A percentile compares a stretch with the other conserved stretches of the same genome.
These are phyloP conservation scores for Fomitopsis serialis DNA, from an alignment of 768 basidiomycete species.

Conservation along the genomic window DNA sequence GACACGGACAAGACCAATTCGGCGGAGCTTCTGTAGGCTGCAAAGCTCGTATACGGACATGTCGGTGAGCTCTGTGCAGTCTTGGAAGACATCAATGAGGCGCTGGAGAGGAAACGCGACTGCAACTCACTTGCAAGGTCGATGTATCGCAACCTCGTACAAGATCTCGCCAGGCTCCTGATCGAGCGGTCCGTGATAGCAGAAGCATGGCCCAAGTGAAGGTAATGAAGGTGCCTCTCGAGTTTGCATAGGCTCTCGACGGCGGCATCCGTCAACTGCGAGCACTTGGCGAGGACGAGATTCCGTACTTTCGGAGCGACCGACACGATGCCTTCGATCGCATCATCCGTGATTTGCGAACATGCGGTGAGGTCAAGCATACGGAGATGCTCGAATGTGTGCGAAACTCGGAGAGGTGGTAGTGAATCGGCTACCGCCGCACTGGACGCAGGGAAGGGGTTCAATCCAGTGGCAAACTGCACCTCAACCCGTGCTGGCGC, in stretches of 20 bases:
- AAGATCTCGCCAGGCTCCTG: constrained; percentile 74
- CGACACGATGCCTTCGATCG: constrained; percentile 67
- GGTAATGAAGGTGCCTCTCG: constrained; percentile 89
- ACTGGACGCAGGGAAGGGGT: constrained; percentile 29
- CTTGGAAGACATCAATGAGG: constrained; percentile 28
- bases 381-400: constrained; percentile 77
- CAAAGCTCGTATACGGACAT: constrained; percentile 92
- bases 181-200: constrained; percentile 90
- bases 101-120: not conserved
- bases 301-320: constrained; percentile 46
- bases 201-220: constrained; percentile 89
- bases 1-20: constrained; percentile 93
- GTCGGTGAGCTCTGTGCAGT: constrained; percentile 85
- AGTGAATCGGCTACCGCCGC: constrained; percentile 35
- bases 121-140: constrained; percentile 85
- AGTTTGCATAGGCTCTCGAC: constrained; percentile 81
- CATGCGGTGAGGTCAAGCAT: constrained; percentile 92
- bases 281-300: constrained; percentile 57
- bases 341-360: constrained; percentile 64
- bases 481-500: constrained; percentile 44
- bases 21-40: constrained; percentile 80
- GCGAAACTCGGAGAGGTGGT: constrained; percentile 61
- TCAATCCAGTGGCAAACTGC: constrained; percentile 36
- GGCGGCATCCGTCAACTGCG: constrained; percentile 72
- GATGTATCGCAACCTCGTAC: constrained; percentile 88